These are phyloP conservation scores for Daldinia caldariorum DNA, from an alignment of 495 filamentous ascomycete species.

Conservation along the genomic window DNA sequence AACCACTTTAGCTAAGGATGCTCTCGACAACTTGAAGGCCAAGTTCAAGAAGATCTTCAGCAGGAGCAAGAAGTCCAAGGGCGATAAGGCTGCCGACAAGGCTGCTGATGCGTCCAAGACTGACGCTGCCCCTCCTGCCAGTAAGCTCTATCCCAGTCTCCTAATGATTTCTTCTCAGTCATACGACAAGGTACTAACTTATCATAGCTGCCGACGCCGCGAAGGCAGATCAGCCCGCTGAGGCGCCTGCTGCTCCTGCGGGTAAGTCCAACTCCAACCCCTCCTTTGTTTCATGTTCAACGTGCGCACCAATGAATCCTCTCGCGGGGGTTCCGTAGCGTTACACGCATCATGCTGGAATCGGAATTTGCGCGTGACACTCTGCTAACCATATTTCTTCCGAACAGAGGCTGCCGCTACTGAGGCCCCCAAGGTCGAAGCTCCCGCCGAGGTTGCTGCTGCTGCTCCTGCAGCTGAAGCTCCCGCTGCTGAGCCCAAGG, in stretches of 20 bases:
- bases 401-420: constrained; percentile 23
- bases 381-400: constrained; percentile 11
- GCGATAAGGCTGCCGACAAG: constrained; percentile 43
- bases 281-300: constrained; percentile 15
- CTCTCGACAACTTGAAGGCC: constrained; percentile 50
- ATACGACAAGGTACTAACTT: constrained; percentile 8
- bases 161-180: neutral
- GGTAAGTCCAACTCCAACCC: constrained; percentile 26
- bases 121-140: constrained; percentile 32
- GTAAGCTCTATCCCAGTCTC: constrained; percentile 15
- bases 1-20: constrained; percentile 45
- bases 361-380: constrained; percentile 5
- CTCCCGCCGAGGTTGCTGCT: constrained; percentile 25
- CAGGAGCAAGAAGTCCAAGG: constrained; percentile 47
- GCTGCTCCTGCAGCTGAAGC: constrained; percentile 29
- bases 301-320: constrained; percentile 12
- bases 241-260: constrained; percentile 24
- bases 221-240: constrained; percentile 42
- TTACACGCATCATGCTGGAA: constrained; percentile 21
- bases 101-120: constrained; percentile 37
- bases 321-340: constrained; percentile 21
- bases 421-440: constrained; percentile 38
- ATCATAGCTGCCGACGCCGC: constrained; percentile 51
- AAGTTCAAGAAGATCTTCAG: constrained; percentile 68
- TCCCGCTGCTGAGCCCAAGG: constrained; percentile 24